Percentiles rank a stretch among this genome's conserved stretches.
These are phyloP conservation scores for Pelargonium citronellum DNA, from an alignment of 441 rosid species.

Conservation along the genomic window DNA sequence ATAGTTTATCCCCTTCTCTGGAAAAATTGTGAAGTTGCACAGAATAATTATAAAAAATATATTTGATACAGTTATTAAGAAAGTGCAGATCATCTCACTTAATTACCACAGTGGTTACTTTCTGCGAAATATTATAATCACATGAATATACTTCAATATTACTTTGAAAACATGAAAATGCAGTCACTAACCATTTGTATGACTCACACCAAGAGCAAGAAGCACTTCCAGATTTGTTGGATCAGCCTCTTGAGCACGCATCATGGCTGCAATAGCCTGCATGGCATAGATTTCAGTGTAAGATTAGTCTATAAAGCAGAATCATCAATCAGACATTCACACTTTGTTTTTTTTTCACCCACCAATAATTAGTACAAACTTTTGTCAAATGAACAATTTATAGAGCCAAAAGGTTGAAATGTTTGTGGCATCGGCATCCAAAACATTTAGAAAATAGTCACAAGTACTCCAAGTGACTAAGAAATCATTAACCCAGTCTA, in stretches of 20 bases:
- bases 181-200: slow-evolving; percentile 80
- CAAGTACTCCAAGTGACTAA: slow-evolving; percentile 1
- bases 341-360: background rate
- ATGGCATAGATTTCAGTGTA: slow-evolving; percentile 20
- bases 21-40: background rate
- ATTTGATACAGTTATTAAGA: background rate
- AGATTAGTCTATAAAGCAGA: background rate
- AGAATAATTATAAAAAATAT: background rate
- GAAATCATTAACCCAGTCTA: background rate
- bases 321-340: background rate
- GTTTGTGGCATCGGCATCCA: background rate
- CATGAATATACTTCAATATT: background rate
- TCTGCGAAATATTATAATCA: background rate
- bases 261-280: slow-evolving; percentile 98
- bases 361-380: background rate
- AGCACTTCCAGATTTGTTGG: slow-evolving; percentile 92
- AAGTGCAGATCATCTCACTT: background rate
- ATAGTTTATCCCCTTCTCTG: slow-evolving; percentile 8
- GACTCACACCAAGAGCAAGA: slow-evolving; percentile 98
- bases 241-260: slow-evolving; percentile 93
- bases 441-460: slow-evolving; percentile 4
- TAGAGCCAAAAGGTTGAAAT: background rate
- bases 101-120: background rate
- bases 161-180: background rate
- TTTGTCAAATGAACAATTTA: background rate